These are phyloP conservation scores for Microcera coccophila DNA, from an alignment of 2,329 filamentous ascomycete genomes.

Conservation along the genomic window DNA sequence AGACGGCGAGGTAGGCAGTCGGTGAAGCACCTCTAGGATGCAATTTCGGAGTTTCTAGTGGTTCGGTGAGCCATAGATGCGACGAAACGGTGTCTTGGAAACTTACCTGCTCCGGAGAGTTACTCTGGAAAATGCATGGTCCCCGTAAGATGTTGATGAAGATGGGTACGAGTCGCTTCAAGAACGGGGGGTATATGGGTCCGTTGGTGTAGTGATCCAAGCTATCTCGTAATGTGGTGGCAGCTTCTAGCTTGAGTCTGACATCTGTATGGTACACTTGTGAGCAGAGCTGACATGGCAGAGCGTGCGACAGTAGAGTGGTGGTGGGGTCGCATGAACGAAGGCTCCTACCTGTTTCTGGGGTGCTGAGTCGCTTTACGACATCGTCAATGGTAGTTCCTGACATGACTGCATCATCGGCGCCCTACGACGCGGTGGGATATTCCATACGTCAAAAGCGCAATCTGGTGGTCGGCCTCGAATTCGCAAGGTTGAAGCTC, in stretches of 20 bases:
- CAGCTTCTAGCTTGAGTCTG: constrained; percentile 75
- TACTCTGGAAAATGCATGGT: constrained; percentile 85
- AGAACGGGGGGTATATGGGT: constrained; percentile 72
- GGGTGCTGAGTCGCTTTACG: constrained; percentile 54
- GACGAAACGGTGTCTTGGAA: background rate
- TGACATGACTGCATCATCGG: constrained; percentile 56
- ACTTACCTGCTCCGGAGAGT: constrained; percentile 79
- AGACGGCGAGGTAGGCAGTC: constrained; percentile 67
- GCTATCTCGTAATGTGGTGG: constrained; percentile 82
- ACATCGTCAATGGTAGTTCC: constrained; percentile 59
- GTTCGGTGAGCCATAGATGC: constrained; percentile 14
- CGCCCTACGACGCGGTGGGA: constrained; percentile 33
- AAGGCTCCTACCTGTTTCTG: constrained; percentile 49
- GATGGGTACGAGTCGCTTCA: constrained; percentile 83
- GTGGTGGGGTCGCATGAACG: constrained; percentile 6
- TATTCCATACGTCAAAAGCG: constrained; percentile 33
- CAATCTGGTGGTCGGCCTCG: background rate
- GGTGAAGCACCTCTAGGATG: constrained; percentile 89
- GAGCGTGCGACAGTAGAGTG: constrained; percentile 20
- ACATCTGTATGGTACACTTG: constrained; percentile 55
- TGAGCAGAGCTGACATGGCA: constrained; percentile 5
- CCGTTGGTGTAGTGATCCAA: constrained; percentile 84
- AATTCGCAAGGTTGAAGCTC: background rate
- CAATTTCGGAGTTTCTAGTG: constrained; percentile 81
- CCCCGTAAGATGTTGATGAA: constrained; percentile 83